Base-by-base conservation (phyloP, 352 stramenopile genomes). In the Globisporangium uncinulatum region DNA sequence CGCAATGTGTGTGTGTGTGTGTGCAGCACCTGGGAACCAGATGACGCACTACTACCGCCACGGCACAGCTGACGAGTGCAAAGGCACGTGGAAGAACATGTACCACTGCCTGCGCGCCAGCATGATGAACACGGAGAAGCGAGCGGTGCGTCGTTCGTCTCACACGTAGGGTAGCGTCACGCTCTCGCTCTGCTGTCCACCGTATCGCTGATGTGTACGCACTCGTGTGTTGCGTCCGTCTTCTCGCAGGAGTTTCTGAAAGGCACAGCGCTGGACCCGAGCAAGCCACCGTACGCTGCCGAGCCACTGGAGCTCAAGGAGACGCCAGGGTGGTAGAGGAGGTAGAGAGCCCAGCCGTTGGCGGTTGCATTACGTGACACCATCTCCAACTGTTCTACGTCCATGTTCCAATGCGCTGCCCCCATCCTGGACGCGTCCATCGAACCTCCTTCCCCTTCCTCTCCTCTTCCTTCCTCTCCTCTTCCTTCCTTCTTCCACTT, bases 21-120 rank as follows among this genome's bases (percentile, higher is more conserved):
- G 15, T 57, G 46, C 46, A 94, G 84, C 84, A 17, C 82, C 81
- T 29, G 74, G 74, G 9, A 88, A 92, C 57, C 84, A 94, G 51
- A 81, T 91, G 76, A 82, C 81, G 57, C 74, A 89, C 55, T 91
- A 88, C 61, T 94, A 94, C 58, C 74, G 81, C 36, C 70, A 83
- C 46, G 84, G 84, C 1, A 65, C 68, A 34, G 74, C 80, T 21
- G 84, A 94, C 49, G 74, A 88, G 63, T 94, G 84, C 74, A 84
- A 86, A n/a, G 79, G 66, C 44, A 92, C 75, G 48, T 92, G 79
- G 81, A 73, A 63, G 45, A 90, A 89, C 66, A 89, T 92, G 78
- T 89, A 80, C 57, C 66, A 87, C 49, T 94, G 84, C 62, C 83
- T 89, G 37, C 78, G 84, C 41, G 64, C 76, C 21, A 91, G 75